A percentile compares a stretch with the other conserved stretches of the same genome.
These are phyloP conservation scores for Candida orba DNA, from an alignment of 805 yeast genomes.

Conservation along the genomic window DNA sequence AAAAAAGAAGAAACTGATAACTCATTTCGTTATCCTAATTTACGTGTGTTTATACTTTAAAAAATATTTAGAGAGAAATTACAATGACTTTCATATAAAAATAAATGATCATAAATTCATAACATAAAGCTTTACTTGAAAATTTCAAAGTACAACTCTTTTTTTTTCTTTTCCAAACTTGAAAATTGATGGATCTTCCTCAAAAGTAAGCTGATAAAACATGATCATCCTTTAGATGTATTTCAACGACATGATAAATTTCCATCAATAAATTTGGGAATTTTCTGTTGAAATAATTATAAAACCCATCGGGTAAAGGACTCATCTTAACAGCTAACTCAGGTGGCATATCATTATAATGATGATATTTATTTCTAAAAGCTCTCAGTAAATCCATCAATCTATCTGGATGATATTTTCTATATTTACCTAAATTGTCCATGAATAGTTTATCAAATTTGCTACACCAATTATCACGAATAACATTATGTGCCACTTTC, in stretches of 20 bases:
- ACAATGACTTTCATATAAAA: not conserved
- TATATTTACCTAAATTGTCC: conserved; percentile 81
- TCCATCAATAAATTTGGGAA: conserved; percentile 80
- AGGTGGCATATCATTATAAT: conserved; percentile 80
- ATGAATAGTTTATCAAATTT: conserved; percentile 67
- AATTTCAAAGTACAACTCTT: not conserved
- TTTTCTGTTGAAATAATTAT: conserved; percentile 60
- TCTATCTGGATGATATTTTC: conserved; percentile 76
- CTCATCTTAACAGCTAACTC: conserved; percentile 60
- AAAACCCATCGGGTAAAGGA: conserved; percentile 79
- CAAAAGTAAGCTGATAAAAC: conserved; percentile 40
- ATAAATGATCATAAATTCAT: not conserved
- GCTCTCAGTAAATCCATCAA: conserved; percentile 86
- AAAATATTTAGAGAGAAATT: no score
- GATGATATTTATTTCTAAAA: conserved; percentile 88
- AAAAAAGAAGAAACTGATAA: not conserved
- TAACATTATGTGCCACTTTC: conserved; percentile 37
- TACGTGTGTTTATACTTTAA: no score
- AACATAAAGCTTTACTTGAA: not conserved
- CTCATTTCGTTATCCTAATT: no score
- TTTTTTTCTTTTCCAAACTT: not conserved
- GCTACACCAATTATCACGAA: conserved; percentile 70
- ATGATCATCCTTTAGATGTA: conserved; percentile 56
- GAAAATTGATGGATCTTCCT: not conserved
- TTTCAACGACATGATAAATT: conserved; percentile 55